phyloP scores from a whole-genome alignment of 192 early-diverging fungal species.

The Entophlyctis luteolus region DNA sequence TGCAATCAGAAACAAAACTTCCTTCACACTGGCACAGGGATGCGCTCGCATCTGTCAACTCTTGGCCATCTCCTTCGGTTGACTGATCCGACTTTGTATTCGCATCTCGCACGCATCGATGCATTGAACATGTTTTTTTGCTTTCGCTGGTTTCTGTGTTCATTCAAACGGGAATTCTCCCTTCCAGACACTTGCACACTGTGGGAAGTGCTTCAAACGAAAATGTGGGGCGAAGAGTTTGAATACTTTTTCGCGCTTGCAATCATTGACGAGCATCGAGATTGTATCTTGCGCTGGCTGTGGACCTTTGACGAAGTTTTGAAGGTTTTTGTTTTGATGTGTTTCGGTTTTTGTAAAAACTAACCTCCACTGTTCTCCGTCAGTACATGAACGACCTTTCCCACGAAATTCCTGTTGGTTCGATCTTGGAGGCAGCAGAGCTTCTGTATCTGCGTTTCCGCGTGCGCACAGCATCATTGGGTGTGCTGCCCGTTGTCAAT shows the following conservation, averaged over 20 bases:
- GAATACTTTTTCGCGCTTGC: conserved; percentile 92
- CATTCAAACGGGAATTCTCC: conserved; percentile 52
- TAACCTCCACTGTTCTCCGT: neutral
- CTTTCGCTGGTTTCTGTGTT: conserved; percentile 94
- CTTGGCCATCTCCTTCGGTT: conserved; percentile 12
- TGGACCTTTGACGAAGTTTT: conserved; percentile 88
- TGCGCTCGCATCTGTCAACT: conserved; percentile 21
- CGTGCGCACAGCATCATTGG: conserved; percentile 38
- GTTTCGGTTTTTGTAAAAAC: neutral
- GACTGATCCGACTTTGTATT: conserved; percentile 24
- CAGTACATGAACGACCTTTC: conserved; percentile 83
- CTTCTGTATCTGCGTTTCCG: conserved; percentile 65
- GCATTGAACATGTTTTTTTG: conserved; percentile 85
- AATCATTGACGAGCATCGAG: conserved; percentile 83
- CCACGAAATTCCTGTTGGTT: conserved; percentile 67
- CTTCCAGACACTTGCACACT: conserved; percentile 49
- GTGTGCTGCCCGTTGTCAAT: too few relatives aligned
- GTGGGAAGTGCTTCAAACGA: conserved; percentile 75
- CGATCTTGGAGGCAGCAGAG: conserved; percentile 74
- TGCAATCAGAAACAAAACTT: conserved; percentile 31
- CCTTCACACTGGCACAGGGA: conserved; percentile 21
- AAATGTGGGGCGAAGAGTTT: conserved; percentile 61
- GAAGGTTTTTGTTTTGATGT: conserved; percentile 55
- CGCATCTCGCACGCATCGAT: conserved; percentile 12
- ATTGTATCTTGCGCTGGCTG: conserved; percentile 74